Evolutionary conservation across 208 protist species (phyloP), one percentile per base, ranked within the genome.

Genomic region (Porcisia hertigi): DNA sequence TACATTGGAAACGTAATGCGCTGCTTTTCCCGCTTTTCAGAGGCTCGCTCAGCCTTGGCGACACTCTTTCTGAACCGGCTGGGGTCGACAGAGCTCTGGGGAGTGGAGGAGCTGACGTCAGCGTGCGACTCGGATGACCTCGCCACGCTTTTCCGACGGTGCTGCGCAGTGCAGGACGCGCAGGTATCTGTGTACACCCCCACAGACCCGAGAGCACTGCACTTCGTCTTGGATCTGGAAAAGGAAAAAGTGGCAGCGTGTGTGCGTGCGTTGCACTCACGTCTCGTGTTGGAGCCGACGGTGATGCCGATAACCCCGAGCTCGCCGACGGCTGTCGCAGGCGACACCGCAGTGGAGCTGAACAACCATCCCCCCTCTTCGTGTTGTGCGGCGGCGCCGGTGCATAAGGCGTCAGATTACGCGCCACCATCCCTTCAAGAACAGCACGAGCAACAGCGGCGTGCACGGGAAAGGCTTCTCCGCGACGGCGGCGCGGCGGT

Each of bases 41-140:
- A 91, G 66, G 55, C 76, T 12, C 58, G 75, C 67, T 54, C 73
- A 34, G 60, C 69, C 75, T 88, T 73, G 34, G 81, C 64, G 77
- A 62, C 71, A 70, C 71, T 75, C 49, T 94, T 96, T 75, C 64
- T 91, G 9, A 74, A 82, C 47, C 63, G 72, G 45, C 77, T 94
- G n/a, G 89, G 90, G 14, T 75, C 79, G 60, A 90, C 88, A 18
- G 80, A 87, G 65, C 75, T 95, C 43, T 95, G 92, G 90, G 80
- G 67, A 3, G 71, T 75, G 20, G 62, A 82, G 34, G 74, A 91
- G 53, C 78, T 93, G 1, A 82, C 74, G 34, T 74, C 85, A 9
- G 84, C 87, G 36, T 88, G 86, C 62, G 84, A 81, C 25, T 72
- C 76, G 20, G 82, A 92, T 11, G 80, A 90, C 55, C 76, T 93